Conservation (phyloP, 1,139 yeast genomes). For the Blastobotrys persicus region DNA sequence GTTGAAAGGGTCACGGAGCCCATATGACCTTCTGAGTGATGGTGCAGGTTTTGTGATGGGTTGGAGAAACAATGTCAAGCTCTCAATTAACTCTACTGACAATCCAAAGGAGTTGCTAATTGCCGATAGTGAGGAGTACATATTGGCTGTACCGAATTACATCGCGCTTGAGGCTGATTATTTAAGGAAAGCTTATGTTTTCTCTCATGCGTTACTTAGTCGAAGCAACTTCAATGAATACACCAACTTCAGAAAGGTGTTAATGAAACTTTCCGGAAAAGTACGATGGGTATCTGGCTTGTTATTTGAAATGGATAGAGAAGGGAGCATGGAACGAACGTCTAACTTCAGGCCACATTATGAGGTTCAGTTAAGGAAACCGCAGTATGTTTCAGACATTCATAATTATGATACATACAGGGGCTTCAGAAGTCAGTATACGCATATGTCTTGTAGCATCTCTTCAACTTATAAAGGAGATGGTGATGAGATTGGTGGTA, state of each 20-base stretch:
- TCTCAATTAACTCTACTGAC: constrained; percentile 60
- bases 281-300: constrained; percentile 53
- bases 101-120: constrained; percentile 61
- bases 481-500: not conserved
- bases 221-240: constrained; percentile 29
- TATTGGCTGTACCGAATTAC: constrained; percentile 61
- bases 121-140: constrained; percentile 62
- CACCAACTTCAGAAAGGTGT: constrained; percentile 42
- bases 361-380: constrained; percentile 61
- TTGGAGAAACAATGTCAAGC: constrained; percentile 65
- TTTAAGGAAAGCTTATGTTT: constrained; percentile 23
- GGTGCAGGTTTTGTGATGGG: constrained; percentile 79
- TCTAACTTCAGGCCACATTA: constrained; percentile 66
- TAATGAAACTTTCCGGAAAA: constrained; percentile 52
- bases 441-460: constrained; percentile 75
- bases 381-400: constrained; percentile 50
- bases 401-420: constrained; percentile 66
- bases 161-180: constrained; percentile 36
- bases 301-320: constrained; percentile 45
- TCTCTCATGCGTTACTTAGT: constrained; percentile 24
- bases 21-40: constrained; percentile 66
- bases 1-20: constrained; percentile 75
- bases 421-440: constrained; percentile 74
- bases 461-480: constrained; percentile 43
- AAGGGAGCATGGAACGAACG: constrained; percentile 42